A percentile compares a stretch with the other conserved stretches of the same genome.
phyloP scores from a whole-genome alignment of 2,329 filamentous ascomycete species.

The Westerdykella aurantiaca region DNA sequence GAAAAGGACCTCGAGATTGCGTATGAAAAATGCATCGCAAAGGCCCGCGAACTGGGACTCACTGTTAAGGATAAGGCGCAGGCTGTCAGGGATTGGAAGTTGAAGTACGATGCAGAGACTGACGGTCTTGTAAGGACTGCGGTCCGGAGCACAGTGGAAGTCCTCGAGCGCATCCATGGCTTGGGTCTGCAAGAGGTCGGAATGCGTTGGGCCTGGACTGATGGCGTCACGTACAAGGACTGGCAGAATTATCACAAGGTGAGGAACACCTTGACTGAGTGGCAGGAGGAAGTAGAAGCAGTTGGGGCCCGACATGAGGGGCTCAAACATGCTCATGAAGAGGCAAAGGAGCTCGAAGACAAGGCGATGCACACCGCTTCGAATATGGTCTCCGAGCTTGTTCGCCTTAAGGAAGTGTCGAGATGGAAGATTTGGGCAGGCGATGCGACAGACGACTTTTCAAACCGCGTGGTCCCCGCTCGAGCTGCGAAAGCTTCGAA shows the following conservation, averaged over 20 bases:
- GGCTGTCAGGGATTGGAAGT: slow-evolving; percentile 69
- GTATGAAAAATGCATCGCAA: slow-evolving; percentile 48
- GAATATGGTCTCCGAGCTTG: slow-evolving; percentile 71
- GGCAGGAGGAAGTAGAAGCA: slow-evolving; percentile 74
- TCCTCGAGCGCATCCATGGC: slow-evolving; percentile 75
- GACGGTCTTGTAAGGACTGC: slow-evolving; percentile 63
- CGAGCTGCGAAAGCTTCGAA: slow-evolving; percentile 46
- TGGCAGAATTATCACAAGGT: slow-evolving; percentile 93
- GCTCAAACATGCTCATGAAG: slow-evolving; percentile 61
- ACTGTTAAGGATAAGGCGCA: slow-evolving; percentile 73
- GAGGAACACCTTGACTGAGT: slow-evolving; percentile 74
- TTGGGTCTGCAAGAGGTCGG: slow-evolving; percentile 86
- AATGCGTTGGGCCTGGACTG: slow-evolving; percentile 91
- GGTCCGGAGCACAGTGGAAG: slow-evolving; percentile 73
- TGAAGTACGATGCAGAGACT: slow-evolving; percentile 64
- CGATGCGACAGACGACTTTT: slow-evolving; percentile 75
- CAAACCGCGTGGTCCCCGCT: slow-evolving; percentile 57
- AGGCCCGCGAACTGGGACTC: slow-evolving; percentile 62
- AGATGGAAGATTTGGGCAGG: slow-evolving; percentile 73
- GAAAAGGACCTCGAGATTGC: slow-evolving; percentile 49
- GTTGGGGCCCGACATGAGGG: slow-evolving; percentile 69
- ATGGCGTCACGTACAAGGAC: slow-evolving; percentile 92
- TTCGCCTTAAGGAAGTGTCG: slow-evolving; percentile 74
- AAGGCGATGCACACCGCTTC: slow-evolving; percentile 76
- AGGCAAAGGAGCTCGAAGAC: slow-evolving; percentile 65